A percentile compares a stretch with the other conserved stretches of the same genome.
These are phyloP conservation scores for Trichoderma endophyticum DNA, from an alignment of 2,329 filamentous ascomycete genomes.

Conservation along the genomic window DNA sequence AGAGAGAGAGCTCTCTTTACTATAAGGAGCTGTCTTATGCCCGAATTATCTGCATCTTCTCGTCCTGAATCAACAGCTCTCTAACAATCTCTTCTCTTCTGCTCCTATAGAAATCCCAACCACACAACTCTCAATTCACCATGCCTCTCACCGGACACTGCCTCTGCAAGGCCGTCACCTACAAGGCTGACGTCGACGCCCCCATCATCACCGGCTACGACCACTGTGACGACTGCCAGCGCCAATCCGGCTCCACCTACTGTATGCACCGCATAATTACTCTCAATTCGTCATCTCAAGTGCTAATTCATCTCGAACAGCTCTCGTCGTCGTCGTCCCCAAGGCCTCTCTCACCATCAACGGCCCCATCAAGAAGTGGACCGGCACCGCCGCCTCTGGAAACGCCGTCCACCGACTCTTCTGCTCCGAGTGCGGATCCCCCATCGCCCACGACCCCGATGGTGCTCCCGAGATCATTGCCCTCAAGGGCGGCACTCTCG, in stretches of 20 bases:
- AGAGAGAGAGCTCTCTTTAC: neutral
- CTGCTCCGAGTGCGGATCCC: constrained; percentile 66
- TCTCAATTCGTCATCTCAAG: neutral
- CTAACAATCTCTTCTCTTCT: neutral
- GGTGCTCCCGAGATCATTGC: constrained; percentile 68
- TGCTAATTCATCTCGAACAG: constrained; percentile 34
- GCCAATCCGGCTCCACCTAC: constrained; percentile 66
- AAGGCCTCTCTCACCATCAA: constrained; percentile 63
- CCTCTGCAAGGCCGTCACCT: constrained; percentile 69
- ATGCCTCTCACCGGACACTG: constrained; percentile 69
- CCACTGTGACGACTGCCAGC: constrained; percentile 71
- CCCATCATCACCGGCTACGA: constrained; percentile 61
- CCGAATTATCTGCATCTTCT: neutral
- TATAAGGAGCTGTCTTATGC: neutral
- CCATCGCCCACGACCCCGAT: constrained; percentile 68
- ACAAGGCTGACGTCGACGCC: constrained; percentile 54
- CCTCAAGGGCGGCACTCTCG: constrained; percentile 64
- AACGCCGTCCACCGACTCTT: constrained; percentile 65
- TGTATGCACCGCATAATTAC: constrained; percentile 41
- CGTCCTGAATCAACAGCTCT: neutral
- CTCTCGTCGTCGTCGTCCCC: constrained; percentile 62
- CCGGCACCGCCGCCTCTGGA: constrained; percentile 58
- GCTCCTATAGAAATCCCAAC: neutral
- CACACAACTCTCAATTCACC: constrained; percentile 34
- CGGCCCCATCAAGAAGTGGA: constrained; percentile 63